These are phyloP conservation scores for Aspergillus sclerotialis DNA, from an alignment of 2,329 filamentous ascomycete species.

Conservation along the genomic window DNA sequence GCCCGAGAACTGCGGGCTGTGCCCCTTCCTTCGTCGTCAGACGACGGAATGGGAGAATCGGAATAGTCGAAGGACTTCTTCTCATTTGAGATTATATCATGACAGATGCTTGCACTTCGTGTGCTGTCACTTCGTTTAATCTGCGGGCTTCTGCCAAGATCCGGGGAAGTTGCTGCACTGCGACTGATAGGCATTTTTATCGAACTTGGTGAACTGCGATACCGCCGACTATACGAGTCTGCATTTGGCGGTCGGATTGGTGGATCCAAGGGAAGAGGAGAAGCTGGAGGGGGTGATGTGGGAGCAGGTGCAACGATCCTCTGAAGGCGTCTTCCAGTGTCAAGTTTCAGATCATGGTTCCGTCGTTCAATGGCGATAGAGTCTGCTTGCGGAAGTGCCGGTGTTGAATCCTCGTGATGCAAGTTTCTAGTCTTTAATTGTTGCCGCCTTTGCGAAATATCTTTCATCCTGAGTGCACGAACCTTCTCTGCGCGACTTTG, in stretches of 20 bases:
- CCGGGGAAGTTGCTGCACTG: slow-evolving; percentile 6
- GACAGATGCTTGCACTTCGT: slow-evolving; percentile 14
- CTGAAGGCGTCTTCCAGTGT: slow-evolving; percentile 5
- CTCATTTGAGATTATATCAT: slow-evolving; percentile 12
- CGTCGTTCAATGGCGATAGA: not conserved
- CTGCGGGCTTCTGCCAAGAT: slow-evolving; percentile 8
- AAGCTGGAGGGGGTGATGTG: slow-evolving; percentile 20
- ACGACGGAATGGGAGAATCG: slow-evolving; percentile 32
- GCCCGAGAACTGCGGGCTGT: slow-evolving; percentile 7
- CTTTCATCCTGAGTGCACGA: slow-evolving; percentile 20
- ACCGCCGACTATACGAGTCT: slow-evolving; percentile 7
- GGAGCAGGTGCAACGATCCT: slow-evolving; percentile 16
- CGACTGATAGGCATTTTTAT: slow-evolving; percentile 3
- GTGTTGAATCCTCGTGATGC: slow-evolving; percentile 1
- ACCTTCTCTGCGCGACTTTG: slow-evolving; percentile 17
- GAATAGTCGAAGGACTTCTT: slow-evolving; percentile 11
- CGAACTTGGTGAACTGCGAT: slow-evolving; percentile 10
- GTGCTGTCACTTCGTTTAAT: slow-evolving; percentile 18
- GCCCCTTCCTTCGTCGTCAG: slow-evolving; percentile 31
- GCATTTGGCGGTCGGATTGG: slow-evolving; percentile 8
- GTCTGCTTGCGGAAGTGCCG: not conserved
- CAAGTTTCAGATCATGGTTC: slow-evolving; percentile 7
- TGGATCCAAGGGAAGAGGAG: slow-evolving; percentile 17
- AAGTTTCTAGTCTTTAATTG: slow-evolving; percentile 7
- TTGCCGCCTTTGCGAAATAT: slow-evolving; percentile 19